Evolutionary conservation across 306 rosid genomes (phyloP).

Genomic region (Sechiopsis laciniata): DNA sequence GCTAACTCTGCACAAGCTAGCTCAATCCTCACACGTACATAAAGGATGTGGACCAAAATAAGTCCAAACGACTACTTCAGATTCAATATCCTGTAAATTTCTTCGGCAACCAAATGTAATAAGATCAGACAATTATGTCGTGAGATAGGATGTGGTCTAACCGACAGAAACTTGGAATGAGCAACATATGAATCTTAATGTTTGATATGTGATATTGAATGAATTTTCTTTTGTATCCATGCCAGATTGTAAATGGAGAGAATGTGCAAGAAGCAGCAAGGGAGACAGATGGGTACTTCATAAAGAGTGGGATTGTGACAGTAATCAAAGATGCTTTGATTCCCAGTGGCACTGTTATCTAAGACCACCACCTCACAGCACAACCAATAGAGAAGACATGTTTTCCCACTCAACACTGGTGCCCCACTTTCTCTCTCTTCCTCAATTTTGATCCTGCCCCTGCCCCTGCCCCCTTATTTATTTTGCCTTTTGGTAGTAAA

Average conservation of each 20-base stretch:
- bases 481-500: background rate
- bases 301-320: slow-evolving; percentile 90
- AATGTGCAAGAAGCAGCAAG: slow-evolving; percentile 95
- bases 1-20: too few species aligned
- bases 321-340: slow-evolving; percentile 90
- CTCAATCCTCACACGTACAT: too few species aligned
- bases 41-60: too few species aligned
- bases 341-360: slow-evolving; percentile 79
- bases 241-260: slow-evolving; percentile 73
- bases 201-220: background rate
- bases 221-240: too few species aligned
- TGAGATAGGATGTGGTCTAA: too few species aligned
- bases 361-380: slow-evolving; percentile 15
- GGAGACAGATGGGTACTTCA: slow-evolving; percentile 95
- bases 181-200: background rate
- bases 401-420: slow-evolving; percentile 17
- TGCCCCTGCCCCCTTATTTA: background rate
- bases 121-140: too few species aligned
- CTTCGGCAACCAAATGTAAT: background rate
- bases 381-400: slow-evolving; percentile 29
- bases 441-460: slow-evolving; percentile 13
- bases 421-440: background rate
- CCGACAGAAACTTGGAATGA: too few species aligned
- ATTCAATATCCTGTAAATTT: too few species aligned
- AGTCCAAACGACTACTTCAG: too few species aligned